Base-by-base conservation (phyloP, 2,329 filamentous ascomycete genomes). In the Macrophomina phaseolina region DNA sequence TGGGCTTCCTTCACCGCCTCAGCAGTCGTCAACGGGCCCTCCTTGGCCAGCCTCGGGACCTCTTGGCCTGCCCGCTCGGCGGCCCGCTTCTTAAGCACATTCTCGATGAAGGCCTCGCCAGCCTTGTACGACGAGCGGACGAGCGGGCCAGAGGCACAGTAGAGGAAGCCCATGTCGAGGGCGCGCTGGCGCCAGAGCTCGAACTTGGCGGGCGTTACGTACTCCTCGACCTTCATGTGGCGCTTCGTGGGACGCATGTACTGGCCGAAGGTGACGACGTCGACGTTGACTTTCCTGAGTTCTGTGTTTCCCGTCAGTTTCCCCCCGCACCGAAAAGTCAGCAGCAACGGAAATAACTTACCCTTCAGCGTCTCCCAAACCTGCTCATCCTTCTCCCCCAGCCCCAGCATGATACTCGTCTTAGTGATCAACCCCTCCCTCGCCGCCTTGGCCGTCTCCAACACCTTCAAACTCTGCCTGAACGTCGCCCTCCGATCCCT, bases 161-260 rank as follows among this genome's bases (percentile, higher is more conserved):
- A 99, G 72, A 99, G 81, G 85, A 99, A 99, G 56, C 95, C 95
- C 89, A 98, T 88, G 69, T 97, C 93, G 53, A 98, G 84, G 46
- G 95, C 94, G 62, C 93, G 88, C 81, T 93, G 88, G 68, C 91
- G 88, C 95, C 95, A 99, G 74, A 91, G 83, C 76, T 98, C 94
- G 76, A 99, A 99, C 69, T 90, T 89, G 69, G 91, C 92, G 0
- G 95, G 95, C 0, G 93, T 94, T 55, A 99, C 87, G 78, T 99
- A 99, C 78, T 94, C 93, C 75, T 97, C 91, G 38, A 99, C 95
- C 79, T 97, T 90, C 88, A 99, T 94, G 79, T 99, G 95, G 52
- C 94, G 88, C 85, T 98, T 99, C 4, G 95, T 99, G 1, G 95
- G 95, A 11, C 94, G 92, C 95, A 99, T 99, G 83, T 99, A 99